Percentiles rank a stretch among this genome's conserved stretches.
Conservation (phyloP, 352 stramenopile species). For the Pythium dissotocum region DNA sequence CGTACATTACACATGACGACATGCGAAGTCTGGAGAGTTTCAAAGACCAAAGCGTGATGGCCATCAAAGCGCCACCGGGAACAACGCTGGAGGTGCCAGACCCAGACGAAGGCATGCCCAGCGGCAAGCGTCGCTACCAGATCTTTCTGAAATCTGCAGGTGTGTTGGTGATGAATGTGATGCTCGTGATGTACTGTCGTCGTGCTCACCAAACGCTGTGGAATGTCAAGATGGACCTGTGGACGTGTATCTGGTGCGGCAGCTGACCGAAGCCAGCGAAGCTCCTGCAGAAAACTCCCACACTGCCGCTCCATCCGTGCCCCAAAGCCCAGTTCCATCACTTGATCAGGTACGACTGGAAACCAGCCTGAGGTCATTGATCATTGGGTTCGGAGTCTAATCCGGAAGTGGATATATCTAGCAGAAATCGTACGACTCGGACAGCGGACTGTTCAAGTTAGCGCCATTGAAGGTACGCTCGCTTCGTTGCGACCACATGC, state of each 20-base stretch:
- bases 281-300: constrained; percentile 9
- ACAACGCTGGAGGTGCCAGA: constrained; percentile 95
- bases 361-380: background rate
- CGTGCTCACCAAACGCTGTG: background rate
- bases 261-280: constrained; percentile 43
- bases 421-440: constrained; percentile 82
- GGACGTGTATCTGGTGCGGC: constrained; percentile 90
- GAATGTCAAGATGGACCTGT: constrained; percentile 72
- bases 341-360: constrained; percentile 53
- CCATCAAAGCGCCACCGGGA: constrained; percentile 92
- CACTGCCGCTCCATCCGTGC: constrained; percentile 18
- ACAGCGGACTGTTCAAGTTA: constrained; percentile 83
- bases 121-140: constrained; percentile 89
- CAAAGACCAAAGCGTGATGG: constrained; percentile 91
- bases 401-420: background rate
- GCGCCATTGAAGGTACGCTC: constrained; percentile 74
- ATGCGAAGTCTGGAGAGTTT: constrained; percentile 86
- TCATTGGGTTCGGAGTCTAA: background rate
- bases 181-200: background rate
- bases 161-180: constrained; percentile 19
- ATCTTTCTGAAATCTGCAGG: constrained; percentile 93
- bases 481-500: background rate
- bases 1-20: constrained; percentile 88
- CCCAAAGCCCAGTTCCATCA: constrained; percentile 39
- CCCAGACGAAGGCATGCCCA: constrained; percentile 92